Base-by-base conservation (phyloP, 345 rosid species). In the Populus nigra region DNA sequence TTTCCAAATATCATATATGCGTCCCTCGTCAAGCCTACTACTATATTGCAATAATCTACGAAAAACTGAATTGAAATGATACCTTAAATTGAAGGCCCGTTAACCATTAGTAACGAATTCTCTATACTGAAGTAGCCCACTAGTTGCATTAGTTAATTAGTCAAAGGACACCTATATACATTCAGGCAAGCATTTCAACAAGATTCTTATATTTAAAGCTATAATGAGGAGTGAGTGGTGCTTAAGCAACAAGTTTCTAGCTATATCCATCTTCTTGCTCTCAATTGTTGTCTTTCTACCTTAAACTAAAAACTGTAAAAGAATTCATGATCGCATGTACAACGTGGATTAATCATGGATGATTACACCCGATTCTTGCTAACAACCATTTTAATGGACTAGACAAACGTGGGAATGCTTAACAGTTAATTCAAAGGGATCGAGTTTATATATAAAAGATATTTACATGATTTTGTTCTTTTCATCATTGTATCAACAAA, bases 381-480 rank as follows among this genome's bases (percentile, higher is more conserved):
- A 72, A 23, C 39, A 23, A 66, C 72, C 66, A 38, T 43, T 27
- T 74, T 29, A 4, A 35, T 10, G 67, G 43, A 59, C 55, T 18
- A 65, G 63, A 55, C 9, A 66, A 69, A 53, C 45, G 5, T 67
- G 77, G 12, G 38, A 67, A 82, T 68, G 87, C 87, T 82, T 84
- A 63, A 67, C 16, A 43, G 71, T 35, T 72, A 82, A 82, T 82
- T 25, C 74, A 78, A 8, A 55, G 72, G 71, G 78, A 82, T 78
- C 73, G 65, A 73, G 36, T 63, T 78, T 12, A 1, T 29, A 50
- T 53, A 25, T 25, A 25, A 25, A 25, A 25, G 25, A 25, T 25
- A 25, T 25, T 25, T 25, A 39, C 63, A 70, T 76, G 65, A 80
- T 82, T 73, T 57, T 62, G 13, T 55, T 75, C 15, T 73, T 83